Percentiles rank a stretch among this genome's conserved stretches.
These are phyloP conservation scores for Diaporthe sp. DNA, from an alignment of 2,329 filamentous ascomycete species.

Conservation along the genomic window DNA sequence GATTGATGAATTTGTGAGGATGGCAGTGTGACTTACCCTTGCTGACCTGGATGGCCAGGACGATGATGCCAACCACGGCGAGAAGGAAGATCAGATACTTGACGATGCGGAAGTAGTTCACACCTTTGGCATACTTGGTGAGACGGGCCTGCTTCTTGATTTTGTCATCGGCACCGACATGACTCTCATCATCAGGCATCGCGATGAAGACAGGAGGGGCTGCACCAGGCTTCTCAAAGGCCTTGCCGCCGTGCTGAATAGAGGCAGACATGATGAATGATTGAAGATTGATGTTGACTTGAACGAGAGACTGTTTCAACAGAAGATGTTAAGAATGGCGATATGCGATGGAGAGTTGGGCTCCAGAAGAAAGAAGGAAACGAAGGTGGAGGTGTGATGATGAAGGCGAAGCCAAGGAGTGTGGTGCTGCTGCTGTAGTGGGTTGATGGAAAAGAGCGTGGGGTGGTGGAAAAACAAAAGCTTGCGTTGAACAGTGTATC, in stretches of 20 bases:
- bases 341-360: not conserved
- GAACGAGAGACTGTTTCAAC: constrained; percentile 27
- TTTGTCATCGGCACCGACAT: not conserved
- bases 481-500: constrained; percentile 17
- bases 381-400: not conserved
- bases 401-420: constrained; percentile 23
- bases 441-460: not conserved
- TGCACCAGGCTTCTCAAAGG: constrained; percentile 12
- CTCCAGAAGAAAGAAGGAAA: not conserved
- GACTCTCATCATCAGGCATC: not conserved
- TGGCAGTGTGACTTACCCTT: constrained; percentile 8
- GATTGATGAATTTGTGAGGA: not conserved
- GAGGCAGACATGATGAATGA: constrained; percentile 13
- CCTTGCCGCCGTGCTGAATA: not conserved
- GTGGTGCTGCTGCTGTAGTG: constrained; percentile 1
- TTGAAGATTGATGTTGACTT: constrained; percentile 16
- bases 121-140: constrained; percentile 6
- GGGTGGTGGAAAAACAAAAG: constrained; percentile 18
- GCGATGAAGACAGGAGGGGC: not conserved
- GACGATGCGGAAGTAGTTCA: constrained; percentile 19
- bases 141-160: constrained; percentile 1
- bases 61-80: constrained; percentile 23
- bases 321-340: constrained; percentile 7
- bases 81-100: constrained; percentile 29
- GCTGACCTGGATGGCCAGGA: constrained; percentile 28